Evolutionary conservation across 768 basidiomycete species (phyloP).

Genomic region (Russula earlei): DNA sequence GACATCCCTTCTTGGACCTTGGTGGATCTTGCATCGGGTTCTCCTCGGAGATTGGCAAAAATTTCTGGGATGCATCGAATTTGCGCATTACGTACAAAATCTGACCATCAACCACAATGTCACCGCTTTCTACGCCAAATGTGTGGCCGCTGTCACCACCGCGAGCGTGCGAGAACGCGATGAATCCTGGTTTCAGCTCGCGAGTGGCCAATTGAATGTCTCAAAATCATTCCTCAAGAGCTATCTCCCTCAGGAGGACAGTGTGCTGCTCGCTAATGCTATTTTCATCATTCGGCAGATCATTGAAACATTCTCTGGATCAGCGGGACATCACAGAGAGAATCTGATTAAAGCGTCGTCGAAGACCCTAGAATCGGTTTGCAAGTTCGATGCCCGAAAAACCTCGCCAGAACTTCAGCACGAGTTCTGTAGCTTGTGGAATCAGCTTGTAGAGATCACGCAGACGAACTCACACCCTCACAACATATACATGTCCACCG

Average conservation of each 20-base stretch:
- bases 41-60: neutral
- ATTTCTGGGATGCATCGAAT: neutral
- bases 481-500: neutral
- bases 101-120: neutral
- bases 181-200: slow-evolving; percentile 1
- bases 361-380: neutral
- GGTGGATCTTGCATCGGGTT: neutral
- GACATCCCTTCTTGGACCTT: neutral
- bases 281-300: neutral
- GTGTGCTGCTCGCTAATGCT: neutral
- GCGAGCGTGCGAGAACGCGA: neutral
- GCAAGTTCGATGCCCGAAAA: neutral
- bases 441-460: neutral
- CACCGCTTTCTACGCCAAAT: neutral
- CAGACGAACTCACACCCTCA: neutral
- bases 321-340: neutral
- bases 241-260: neutral
- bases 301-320: neutral
- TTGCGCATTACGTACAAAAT: neutral
- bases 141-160: neutral
- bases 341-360: neutral
- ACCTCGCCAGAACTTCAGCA: neutral
- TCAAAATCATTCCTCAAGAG: neutral
- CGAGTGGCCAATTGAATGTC: neutral
- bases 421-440: neutral